Conservation (phyloP, 139 green algal species). For the Microglena sp. region DNA sequence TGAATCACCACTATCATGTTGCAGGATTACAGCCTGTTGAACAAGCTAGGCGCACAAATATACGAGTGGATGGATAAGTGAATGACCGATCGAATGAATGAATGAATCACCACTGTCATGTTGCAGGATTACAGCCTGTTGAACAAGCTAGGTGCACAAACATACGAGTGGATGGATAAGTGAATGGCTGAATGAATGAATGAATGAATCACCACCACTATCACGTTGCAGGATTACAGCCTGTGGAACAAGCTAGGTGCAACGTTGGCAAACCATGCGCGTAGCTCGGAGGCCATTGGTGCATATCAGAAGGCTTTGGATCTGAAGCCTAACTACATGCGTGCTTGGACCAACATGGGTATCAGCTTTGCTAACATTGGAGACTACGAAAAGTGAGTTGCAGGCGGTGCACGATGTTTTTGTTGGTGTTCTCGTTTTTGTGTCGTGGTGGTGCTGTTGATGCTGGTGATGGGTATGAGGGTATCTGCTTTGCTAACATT, state of each 20-base stretch:
- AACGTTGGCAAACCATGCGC: constrained; percentile 80
- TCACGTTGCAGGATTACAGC: constrained; percentile 74
- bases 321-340: constrained; percentile 98
- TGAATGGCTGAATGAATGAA: too few species aligned
- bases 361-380: constrained; percentile 86
- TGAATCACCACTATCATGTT: too few species aligned
- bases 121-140: too few species aligned
- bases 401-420: background rate
- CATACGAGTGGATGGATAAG: too few species aligned
- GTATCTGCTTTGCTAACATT: background rate
- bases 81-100: too few species aligned
- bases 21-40: too few species aligned
- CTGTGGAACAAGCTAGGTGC: constrained; percentile 97
- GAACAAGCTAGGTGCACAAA: too few species aligned
- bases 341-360: constrained; percentile 98
- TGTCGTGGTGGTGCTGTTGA: background rate
- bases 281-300: constrained; percentile 18
- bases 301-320: constrained; percentile 66
- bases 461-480: background rate
- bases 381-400: constrained; percentile 54
- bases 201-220: too few species aligned
- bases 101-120: too few species aligned
- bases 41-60: too few species aligned
- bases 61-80: too few species aligned
- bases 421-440: background rate